phyloP scores from a whole-genome alignment of 805 yeast species.

The Ogataea paraovalis region DNA sequence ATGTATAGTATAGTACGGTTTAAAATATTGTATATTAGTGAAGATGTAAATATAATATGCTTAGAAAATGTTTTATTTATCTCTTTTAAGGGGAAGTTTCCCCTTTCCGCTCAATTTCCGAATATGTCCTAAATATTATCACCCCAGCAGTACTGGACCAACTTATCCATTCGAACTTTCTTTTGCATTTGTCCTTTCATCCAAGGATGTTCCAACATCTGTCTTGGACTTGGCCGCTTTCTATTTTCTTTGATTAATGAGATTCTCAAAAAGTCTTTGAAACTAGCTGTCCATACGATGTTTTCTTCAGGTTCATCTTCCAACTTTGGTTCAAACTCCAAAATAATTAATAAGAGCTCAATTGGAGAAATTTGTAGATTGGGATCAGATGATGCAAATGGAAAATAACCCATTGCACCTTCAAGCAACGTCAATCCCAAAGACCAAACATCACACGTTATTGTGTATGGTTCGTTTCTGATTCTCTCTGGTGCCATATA shows the following conservation, averaged over 20 bases:
- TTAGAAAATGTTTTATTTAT: background rate
- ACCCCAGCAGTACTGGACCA: conserved; percentile 73
- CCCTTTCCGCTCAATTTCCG: too few species aligned
- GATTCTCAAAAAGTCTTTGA: conserved; percentile 75
- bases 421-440: conserved; percentile 87
- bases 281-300: conserved; percentile 77
- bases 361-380: conserved; percentile 67
- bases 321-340: conserved; percentile 77
- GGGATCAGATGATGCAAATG: conserved; percentile 45
- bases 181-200: conserved; percentile 68
- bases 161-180: conserved; percentile 79
- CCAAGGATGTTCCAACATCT: conserved; percentile 95
- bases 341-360: conserved; percentile 75
- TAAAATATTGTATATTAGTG: conserved; percentile 1
- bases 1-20: too few species aligned
- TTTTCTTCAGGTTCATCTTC: conserved; percentile 72
- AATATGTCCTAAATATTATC: conserved; percentile 2
- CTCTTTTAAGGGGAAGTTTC: too few species aligned
- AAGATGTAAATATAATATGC: background rate
- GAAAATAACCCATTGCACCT: conserved; percentile 90
- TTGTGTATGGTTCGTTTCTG: conserved; percentile 92
- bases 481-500: conserved; percentile 99
- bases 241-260: conserved; percentile 77
- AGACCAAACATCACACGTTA: conserved; percentile 96
- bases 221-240: conserved; percentile 87